Conservation (phyloP, 2,329 filamentous ascomycete species). For the Uncinocarpus reesii region DNA sequence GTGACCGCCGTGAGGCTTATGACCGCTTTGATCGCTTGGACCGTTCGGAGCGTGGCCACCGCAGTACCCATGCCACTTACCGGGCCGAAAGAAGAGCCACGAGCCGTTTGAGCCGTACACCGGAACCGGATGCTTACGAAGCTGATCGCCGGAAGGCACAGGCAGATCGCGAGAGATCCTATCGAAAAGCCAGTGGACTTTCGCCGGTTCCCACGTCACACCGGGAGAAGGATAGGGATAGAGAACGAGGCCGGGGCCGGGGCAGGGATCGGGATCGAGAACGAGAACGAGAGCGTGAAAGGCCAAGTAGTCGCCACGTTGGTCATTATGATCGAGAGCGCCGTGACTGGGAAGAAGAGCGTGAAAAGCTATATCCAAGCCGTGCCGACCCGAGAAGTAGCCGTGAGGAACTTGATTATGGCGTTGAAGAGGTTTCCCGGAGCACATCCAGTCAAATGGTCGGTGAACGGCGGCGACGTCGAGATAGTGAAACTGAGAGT, state of each 20-base stretch:
- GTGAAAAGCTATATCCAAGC: slow-evolving; percentile 72
- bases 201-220: slow-evolving; percentile 41
- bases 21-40: slow-evolving; percentile 15
- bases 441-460: slow-evolving; percentile 45
- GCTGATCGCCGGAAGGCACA: slow-evolving; percentile 89
- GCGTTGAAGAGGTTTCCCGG: slow-evolving; percentile 51
- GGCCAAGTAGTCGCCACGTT: slow-evolving; percentile 31
- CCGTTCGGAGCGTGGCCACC: slow-evolving; percentile 46
- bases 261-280: slow-evolving; percentile 31
- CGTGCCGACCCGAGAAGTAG: slow-evolving; percentile 71
- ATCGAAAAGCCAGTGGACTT: slow-evolving; percentile 65
- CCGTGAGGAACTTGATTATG: slow-evolving; percentile 84
- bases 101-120: slow-evolving; percentile 65
- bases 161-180: slow-evolving; percentile 86
- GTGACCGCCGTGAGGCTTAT: slow-evolving; percentile 46
- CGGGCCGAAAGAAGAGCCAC: slow-evolving; percentile 33
- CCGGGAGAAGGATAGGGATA: slow-evolving; percentile 23
- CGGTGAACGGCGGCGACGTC: slow-evolving; percentile 61
- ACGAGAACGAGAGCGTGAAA: slow-evolving; percentile 35
- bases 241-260: slow-evolving; percentile 28
- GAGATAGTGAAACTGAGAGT: slow-evolving; percentile 64
- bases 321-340: slow-evolving; percentile 59
- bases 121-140: slow-evolving; percentile 90
- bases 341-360: slow-evolving; percentile 77
- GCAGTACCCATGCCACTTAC: slow-evolving; percentile 33